Evolutionary conservation across 768 basidiomycete species (phyloP).

Genomic region (Albatrellus ellisii): DNA sequence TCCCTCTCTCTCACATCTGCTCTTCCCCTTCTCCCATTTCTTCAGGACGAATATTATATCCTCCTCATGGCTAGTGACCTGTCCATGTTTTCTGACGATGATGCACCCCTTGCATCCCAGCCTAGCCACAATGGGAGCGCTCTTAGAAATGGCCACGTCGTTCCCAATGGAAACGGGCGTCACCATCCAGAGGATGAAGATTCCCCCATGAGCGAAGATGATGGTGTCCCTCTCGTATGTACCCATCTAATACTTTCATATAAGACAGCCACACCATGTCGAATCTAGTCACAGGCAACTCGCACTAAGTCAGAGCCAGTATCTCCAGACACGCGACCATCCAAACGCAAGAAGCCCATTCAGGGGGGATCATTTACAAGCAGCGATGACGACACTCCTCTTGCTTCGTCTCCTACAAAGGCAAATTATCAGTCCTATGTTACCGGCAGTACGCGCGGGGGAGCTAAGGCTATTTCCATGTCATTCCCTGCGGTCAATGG

Average conservation of each 20-base stretch:
- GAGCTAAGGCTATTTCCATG: constrained; percentile 25
- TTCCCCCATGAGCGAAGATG: constrained; percentile 53
- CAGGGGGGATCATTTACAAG: constrained; percentile 15
- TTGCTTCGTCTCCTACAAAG: constrained; percentile 61
- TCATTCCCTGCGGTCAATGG: constrained; percentile 17
- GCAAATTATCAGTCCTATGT: too few species aligned
- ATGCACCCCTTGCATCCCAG: constrained; percentile 31
- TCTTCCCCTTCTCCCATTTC: not conserved
- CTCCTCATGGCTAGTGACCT: constrained; percentile 22
- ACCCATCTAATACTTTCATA: not conserved
- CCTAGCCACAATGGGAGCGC: constrained; percentile 16
- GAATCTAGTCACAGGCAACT: constrained; percentile 39
- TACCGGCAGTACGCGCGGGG: constrained; percentile 30
- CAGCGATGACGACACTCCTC: constrained; percentile 47
- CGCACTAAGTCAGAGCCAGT: constrained; percentile 30
- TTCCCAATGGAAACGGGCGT: constrained; percentile 31
- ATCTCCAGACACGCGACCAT: constrained; percentile 18
- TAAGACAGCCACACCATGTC: constrained; percentile 7
- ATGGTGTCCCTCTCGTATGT: constrained; percentile 61
- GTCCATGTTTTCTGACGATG: constrained; percentile 43
- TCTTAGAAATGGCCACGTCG: constrained; percentile 26
- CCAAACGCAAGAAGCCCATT: constrained; percentile 27
- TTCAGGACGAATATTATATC: not conserved
- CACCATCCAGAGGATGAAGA: constrained; percentile 25
- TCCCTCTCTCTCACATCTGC: constrained; percentile 5